These are phyloP conservation scores for Pholiota microspora DNA, from an alignment of 768 basidiomycete species.

Conservation along the genomic window DNA sequence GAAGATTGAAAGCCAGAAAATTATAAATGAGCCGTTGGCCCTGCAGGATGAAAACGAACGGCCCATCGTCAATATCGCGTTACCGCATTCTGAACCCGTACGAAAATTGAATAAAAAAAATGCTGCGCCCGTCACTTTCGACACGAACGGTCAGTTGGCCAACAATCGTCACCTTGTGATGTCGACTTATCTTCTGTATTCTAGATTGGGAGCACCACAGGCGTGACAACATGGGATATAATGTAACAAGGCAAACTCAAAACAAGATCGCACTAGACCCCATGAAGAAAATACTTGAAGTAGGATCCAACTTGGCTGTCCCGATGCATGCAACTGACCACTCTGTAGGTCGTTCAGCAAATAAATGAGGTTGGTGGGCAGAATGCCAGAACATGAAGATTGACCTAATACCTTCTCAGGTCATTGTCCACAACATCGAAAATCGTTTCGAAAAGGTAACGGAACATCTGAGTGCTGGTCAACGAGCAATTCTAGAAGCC, in stretches of 20 bases:
- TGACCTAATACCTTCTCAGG: constrained; percentile 28
- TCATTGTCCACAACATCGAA: constrained; percentile 43
- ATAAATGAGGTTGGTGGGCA: constrained; percentile 40
- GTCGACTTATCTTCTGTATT: not conserved
- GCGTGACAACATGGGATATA: no score
- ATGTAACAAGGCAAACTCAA: not conserved
- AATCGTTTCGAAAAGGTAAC: constrained; percentile 46
- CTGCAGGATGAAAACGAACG: not conserved
- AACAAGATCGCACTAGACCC: constrained; percentile 1
- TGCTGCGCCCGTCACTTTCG: not conserved
- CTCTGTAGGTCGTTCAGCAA: constrained; percentile 43
- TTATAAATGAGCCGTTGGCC: not conserved
- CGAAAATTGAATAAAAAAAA: not conserved
- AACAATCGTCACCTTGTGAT: not conserved
- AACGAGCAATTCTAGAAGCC: constrained; percentile 44
- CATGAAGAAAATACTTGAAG: constrained; percentile 38
- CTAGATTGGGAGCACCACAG: not conserved
- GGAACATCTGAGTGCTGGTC: constrained; percentile 41
- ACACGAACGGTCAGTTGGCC: not conserved
- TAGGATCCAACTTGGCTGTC: constrained; percentile 21
- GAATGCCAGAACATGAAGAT: not conserved
- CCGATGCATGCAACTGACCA: not conserved
- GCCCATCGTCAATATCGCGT: not conserved
- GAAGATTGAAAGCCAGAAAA: not conserved
- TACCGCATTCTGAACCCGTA: not conserved